phyloP scores from a whole-genome alignment of 768 basidiomycete species.

The Crassisporium funariophilum region DNA sequence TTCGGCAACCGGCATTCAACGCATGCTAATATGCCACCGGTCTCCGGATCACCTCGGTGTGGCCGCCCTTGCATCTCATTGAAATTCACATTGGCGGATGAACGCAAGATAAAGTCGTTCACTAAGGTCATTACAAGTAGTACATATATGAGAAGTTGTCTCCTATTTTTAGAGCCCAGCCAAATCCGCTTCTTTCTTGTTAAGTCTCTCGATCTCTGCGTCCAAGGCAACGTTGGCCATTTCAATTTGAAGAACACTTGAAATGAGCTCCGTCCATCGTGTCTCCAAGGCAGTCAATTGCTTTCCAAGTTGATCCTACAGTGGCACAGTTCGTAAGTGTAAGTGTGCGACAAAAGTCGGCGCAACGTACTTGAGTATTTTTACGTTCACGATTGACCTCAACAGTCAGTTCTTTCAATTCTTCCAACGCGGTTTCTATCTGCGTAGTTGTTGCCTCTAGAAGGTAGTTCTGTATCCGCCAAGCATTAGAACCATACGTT shows the following conservation, averaged over 20 bases:
- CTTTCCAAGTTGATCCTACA: conserved; percentile 73
- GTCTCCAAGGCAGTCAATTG: conserved; percentile 83
- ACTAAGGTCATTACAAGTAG: conserved; percentile 12
- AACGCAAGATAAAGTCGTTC: too few species aligned
- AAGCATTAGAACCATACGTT: conserved; percentile 88
- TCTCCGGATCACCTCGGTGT: too few species aligned
- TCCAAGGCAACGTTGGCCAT: conserved; percentile 92
- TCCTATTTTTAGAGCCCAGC: conserved; percentile 42
- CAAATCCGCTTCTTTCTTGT: conserved; percentile 63
- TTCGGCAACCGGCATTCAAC: conserved; percentile 21
- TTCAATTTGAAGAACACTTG: conserved; percentile 89
- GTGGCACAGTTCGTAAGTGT: conserved; percentile 2
- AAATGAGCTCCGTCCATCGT: conserved; percentile 92
- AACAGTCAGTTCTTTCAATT: conserved; percentile 74
- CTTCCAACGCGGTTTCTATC: conserved; percentile 72
- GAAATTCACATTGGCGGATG: too few species aligned
- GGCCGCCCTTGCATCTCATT: too few species aligned
- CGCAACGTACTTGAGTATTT: conserved; percentile 68
- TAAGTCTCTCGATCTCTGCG: conserved; percentile 68
- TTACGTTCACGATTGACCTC: conserved; percentile 89
- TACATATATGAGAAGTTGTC: conserved; percentile 11
- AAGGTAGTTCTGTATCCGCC: conserved; percentile 89
- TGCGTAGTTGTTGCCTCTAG: conserved; percentile 77
- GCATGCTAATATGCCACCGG: too few species aligned
- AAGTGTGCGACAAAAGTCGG: background rate